phyloP scores from a whole-genome alignment of 2,329 filamentous ascomycete genomes.

The Hypocrella siamensis region DNA sequence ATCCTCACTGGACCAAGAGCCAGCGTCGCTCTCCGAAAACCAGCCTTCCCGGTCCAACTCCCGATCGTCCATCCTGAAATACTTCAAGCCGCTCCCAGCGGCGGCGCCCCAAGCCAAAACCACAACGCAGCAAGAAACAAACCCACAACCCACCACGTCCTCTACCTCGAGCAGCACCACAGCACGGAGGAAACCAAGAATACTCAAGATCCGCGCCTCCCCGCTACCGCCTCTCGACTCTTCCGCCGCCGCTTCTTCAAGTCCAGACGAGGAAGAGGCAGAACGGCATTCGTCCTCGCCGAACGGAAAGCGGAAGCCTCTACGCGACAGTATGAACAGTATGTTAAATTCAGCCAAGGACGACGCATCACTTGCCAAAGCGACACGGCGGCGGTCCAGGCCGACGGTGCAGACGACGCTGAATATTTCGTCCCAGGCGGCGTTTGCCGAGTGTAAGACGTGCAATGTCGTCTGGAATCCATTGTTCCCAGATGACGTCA shows the following conservation, averaged over 20 bases:
- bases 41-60: no score
- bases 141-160: slow-evolving; percentile 7
- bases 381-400: background rate
- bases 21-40: no score
- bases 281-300: background rate
- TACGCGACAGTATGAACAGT: background rate
- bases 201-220: slow-evolving; percentile 13
- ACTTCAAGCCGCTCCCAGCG: slow-evolving; percentile 22
- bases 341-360: background rate
- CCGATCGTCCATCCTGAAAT: slow-evolving; percentile 22
- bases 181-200: slow-evolving; percentile 10
- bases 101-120: slow-evolving; percentile 2
- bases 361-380: background rate
- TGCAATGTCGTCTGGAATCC: slow-evolving; percentile 29
- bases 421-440: slow-evolving; percentile 24
- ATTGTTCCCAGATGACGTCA: slow-evolving; percentile 25
- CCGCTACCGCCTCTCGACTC: slow-evolving; percentile 5
- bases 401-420: slow-evolving; percentile 24
- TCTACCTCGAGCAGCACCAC: slow-evolving; percentile 1
- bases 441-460: slow-evolving; percentile 26
- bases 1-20: no score
- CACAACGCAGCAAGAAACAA: slow-evolving; percentile 1
- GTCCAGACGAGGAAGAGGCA: background rate
- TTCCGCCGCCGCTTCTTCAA: slow-evolving; percentile 2
- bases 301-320: background rate